These are phyloP conservation scores for Ustilago hordei DNA, from an alignment of 1,284 basidiomycete genomes.

Conservation along the genomic window DNA sequence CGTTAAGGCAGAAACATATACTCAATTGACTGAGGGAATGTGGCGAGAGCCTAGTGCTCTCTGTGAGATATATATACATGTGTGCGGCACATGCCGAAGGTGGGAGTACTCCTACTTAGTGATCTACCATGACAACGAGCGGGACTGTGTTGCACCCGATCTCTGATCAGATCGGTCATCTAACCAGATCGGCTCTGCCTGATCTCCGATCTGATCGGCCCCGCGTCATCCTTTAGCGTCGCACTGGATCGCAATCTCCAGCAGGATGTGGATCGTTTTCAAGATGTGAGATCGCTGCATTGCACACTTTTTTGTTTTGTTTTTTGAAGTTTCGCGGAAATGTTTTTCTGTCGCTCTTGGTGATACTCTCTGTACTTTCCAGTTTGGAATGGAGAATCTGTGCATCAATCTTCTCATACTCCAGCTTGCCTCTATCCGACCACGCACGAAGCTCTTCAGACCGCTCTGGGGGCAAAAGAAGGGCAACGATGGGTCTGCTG, in stretches of 20 bases:
- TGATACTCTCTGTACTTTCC: background rate
- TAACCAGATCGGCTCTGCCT: no score
- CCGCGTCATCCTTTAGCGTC: no score
- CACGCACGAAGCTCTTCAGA: background rate
- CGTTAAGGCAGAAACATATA: no score
- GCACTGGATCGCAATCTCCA: background rate
- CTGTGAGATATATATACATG: no score
- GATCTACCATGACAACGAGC: no score
- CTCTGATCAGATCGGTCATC: no score
- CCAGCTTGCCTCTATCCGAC: background rate
- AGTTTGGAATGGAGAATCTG: background rate
- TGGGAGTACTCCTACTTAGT: no score
- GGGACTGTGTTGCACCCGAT: no score
- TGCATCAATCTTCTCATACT: constrained; percentile 3
- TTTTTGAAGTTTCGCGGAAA: background rate
- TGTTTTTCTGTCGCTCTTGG: background rate
- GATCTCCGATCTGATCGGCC: no score
- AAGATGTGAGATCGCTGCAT: background rate
- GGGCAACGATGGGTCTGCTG: constrained; percentile 77
- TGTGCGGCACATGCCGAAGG: no score
- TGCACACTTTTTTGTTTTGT: background rate
- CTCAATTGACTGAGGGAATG: no score
- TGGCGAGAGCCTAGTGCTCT: no score
- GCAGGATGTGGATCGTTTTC: background rate
- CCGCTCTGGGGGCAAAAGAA: background rate